Evolutionary conservation across 2,329 filamentous ascomycete species (phyloP), one percentile per base, ranked within the genome.

Genomic region (Amauroascus verrucosus): DNA sequence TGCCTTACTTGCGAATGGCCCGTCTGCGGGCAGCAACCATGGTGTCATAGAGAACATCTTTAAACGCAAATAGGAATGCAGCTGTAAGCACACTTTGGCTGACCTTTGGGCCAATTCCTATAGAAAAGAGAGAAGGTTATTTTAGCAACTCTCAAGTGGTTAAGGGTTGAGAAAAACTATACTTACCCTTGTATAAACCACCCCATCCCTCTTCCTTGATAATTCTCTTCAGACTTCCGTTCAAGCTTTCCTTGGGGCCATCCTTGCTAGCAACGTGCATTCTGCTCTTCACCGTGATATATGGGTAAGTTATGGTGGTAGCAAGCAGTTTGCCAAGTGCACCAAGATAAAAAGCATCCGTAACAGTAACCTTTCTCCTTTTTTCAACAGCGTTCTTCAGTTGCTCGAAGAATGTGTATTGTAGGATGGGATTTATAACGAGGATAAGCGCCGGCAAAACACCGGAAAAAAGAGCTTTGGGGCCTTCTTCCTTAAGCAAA

Each of bases 381-480:
- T 80, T 86, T 79, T 96, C 91, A 54, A 96, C 73, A 24, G 78
- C 64, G 68, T 97, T 95, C 81, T 96, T 97, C 75, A 97, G 76
- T 76, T 98, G 91, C 77, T 98, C 93, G 64, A 97, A 98, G 53
- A 98, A 85, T 14, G 93, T 98, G 73, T 98, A 98, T 75, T 98
- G 93, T 59, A 98, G 76, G 61, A 98, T 98, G 3, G 93, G 93
- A 75, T 98, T 98, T 74, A 96, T 89, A 65, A 98, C 93, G 59
- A 98, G 78, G 60, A 98, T 83, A 61, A 98, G 76, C 0, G 93
- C 93, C 8, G 93, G 93, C 55, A 96, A 78, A 50, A 98, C 91
- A 57, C 93, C 93, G 3, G 90, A 79, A 69, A 98, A 98, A 32
- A 98, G 81, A 8, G 89, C 86, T 64, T 79, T 75, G 20, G 86